Conservation (phyloP, 2,329 filamentous ascomycete species). For the Stagonosporopsis tanaceti region DNA sequence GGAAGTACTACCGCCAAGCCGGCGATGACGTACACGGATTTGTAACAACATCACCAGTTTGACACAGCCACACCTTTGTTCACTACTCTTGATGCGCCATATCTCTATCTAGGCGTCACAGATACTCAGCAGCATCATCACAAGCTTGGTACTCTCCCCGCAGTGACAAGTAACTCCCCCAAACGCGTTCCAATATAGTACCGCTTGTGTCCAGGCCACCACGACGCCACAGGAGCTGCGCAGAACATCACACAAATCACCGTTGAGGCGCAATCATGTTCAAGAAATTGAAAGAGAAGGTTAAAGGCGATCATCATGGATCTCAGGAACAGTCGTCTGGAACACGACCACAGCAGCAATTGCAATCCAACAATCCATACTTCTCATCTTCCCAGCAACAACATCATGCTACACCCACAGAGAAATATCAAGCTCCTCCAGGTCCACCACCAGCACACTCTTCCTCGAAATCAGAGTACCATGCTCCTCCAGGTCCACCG, state of each 20-base stretch:
- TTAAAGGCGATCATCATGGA: slow-evolving; percentile 38
- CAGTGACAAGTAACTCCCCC: neutral
- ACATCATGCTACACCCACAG: slow-evolving; percentile 25
- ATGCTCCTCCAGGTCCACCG: slow-evolving; percentile 29
- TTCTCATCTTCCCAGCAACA: slow-evolving; percentile 25
- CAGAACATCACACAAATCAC: neutral
- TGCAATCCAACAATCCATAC: slow-evolving; percentile 37
- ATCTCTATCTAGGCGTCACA: neutral
- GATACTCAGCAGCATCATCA: neutral
- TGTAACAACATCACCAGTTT: neutral
- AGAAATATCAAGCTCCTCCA: slow-evolving; percentile 42
- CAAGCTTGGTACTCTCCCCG: neutral
- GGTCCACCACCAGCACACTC: slow-evolving; percentile 41
- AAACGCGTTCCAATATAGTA: neutral
- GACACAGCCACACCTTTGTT: slow-evolving; percentile 8
- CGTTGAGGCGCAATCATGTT: slow-evolving; percentile 35
- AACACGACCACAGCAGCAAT: slow-evolving; percentile 32
- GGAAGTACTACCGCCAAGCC: slow-evolving; percentile 6
- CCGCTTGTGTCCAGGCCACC: neutral
- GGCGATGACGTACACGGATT: slow-evolving; percentile 6
- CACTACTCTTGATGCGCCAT: slow-evolving; percentile 2
- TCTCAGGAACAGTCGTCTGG: slow-evolving; percentile 11
- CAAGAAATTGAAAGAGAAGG: slow-evolving; percentile 47
- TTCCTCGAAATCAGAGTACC: slow-evolving; percentile 22
- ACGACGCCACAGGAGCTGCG: neutral